Percentiles rank a stretch among this genome's conserved stretches.
Evolutionary conservation across 2,329 filamentous ascomycete genomes (phyloP).

Genomic region (Aspergillus latus): DNA sequence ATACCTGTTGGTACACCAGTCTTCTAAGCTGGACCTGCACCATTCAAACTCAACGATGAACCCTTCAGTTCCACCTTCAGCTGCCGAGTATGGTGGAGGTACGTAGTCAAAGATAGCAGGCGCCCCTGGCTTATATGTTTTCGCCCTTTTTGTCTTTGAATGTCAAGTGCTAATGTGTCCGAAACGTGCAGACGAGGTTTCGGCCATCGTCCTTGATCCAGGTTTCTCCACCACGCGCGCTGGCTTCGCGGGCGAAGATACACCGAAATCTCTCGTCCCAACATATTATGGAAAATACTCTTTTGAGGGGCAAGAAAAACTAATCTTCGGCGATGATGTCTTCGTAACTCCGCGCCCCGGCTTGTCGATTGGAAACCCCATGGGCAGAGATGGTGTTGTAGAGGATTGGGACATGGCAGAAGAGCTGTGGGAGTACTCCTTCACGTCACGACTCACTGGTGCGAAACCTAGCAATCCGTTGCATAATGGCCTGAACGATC

Average conservation of each 20-base stretch:
- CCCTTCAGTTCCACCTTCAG: constrained; percentile 45
- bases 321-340: constrained; percentile 85
- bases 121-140: background rate
- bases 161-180: constrained; percentile 10
- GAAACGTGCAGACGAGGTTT: constrained; percentile 76
- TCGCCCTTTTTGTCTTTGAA: background rate
- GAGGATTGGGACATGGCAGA: constrained; percentile 94
- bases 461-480: constrained; percentile 67
- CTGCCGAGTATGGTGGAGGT: constrained; percentile 53
- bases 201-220: constrained; percentile 92
- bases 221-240: constrained; percentile 89
- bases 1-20: background rate
- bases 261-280: constrained; percentile 88
- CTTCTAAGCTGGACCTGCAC: background rate
- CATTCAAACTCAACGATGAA: constrained; percentile 35
- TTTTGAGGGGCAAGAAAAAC: constrained; percentile 54
- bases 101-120: constrained; percentile 27
- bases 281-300: constrained; percentile 76
- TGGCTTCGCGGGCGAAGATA: constrained; percentile 96
- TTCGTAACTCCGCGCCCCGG: constrained; percentile 73
- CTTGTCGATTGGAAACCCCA: constrained; percentile 87
- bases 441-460: constrained; percentile 83
- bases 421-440: constrained; percentile 87
- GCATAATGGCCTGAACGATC: constrained; percentile 77
- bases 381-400: constrained; percentile 82